Evolutionary conservation across 1,284 basidiomycete species (phyloP), one percentile per base, ranked within the genome.

Genomic region (Boletus smithii): DNA sequence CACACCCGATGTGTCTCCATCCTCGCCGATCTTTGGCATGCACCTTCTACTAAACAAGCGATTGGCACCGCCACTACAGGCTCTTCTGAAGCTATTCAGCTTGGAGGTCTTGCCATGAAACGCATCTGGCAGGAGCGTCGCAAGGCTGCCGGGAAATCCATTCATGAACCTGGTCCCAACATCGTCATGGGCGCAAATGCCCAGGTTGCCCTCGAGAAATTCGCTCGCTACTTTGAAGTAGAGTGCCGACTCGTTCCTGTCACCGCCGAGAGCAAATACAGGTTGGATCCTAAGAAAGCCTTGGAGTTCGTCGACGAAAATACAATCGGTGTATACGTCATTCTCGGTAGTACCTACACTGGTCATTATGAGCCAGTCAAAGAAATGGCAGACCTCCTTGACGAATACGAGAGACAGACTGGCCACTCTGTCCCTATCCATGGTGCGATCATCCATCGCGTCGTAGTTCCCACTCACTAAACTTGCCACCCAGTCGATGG

Each of bases 91-190:
- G 94, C 91, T 3, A 91, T 95, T 59, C 91, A 94, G 69, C 85
- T 97, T 7, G 94, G 91, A 14, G 94, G 93, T 36, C 79, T 98
- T 17, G 91, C 95, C 14, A 89, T 97, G 83, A 98, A 98, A 73
- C 88, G 87, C 61, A 78, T 85, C 40, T 97, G 95, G 95, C 94
- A 97, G 68, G 83, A 83, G 54, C 85, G 81, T 63, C 85, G 88
- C 68, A 94, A 93, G 70, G 85, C 82, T 1, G 81, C 80, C 1
- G 94, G 94, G 32, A 93, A 93, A 68, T 85, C 81, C 51, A 89
- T 90, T 46, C 81, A 92, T 60, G 85, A 91, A 55, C 91, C 91
- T 16, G 90, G 81, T 5, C 83, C 84, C 3, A 87, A 88, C 61
- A 82, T 88, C 42, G 71, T 89, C 40, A 86, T 88, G 77, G 87